Conservation (phyloP, 2,329 filamentous ascomycete genomes). For the Cadophora malorum region DNA sequence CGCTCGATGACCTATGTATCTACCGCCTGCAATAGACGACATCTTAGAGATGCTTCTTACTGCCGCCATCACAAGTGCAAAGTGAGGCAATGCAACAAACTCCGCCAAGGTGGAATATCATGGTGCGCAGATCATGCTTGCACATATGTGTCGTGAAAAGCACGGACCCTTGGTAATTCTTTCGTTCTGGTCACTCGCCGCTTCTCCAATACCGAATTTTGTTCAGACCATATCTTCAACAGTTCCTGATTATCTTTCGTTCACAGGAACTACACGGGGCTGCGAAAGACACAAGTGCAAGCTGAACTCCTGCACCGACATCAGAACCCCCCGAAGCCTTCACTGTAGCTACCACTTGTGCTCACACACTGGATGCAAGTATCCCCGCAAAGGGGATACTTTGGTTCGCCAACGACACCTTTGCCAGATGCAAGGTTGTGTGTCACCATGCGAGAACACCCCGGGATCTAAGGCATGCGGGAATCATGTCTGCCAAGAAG, state of each 20-base stretch:
- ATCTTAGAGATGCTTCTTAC: too few species aligned
- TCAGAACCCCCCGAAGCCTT: neutral
- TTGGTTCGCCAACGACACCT: neutral
- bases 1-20: too few species aligned
- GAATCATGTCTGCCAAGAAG: neutral
- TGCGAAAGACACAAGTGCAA: neutral
- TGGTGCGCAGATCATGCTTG: too few species aligned
- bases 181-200: too few species aligned
- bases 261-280: neutral
- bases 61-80: too few species aligned
- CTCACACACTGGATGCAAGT: neutral
- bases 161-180: too few species aligned
- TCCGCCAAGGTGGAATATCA: too few species aligned
- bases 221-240: neutral
- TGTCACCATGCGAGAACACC: neutral
- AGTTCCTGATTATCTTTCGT: neutral
- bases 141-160: too few species aligned
- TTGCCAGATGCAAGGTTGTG: slow-evolving; percentile 1
- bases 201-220: neutral
- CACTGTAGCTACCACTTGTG: neutral
- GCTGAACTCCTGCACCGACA: neutral
- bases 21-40: too few species aligned
- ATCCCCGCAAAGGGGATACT: neutral
- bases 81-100: too few species aligned
- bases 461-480: neutral